Conservation (phyloP, 1,284 basidiomycete genomes). For the Phellinidium pouzarii region DNA sequence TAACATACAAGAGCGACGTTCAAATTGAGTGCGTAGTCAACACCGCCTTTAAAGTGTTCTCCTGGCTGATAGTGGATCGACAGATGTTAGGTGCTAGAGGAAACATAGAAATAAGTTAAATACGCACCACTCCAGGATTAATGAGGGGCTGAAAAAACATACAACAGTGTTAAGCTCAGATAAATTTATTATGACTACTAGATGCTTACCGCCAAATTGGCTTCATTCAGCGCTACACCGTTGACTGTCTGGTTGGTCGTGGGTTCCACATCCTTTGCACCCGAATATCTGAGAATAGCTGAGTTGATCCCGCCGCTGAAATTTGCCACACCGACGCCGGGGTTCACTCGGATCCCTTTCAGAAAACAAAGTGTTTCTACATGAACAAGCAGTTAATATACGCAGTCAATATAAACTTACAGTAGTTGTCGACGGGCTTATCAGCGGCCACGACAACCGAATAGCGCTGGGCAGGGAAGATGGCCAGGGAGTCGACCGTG, state of each 20-base stretch:
- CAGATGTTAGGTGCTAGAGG: background rate
- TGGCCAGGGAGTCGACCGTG: constrained; percentile 26
- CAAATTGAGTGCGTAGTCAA: constrained; percentile 26
- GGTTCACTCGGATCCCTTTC: constrained; percentile 30
- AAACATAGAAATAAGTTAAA: background rate
- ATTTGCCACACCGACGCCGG: constrained; percentile 18
- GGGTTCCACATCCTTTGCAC: constrained; percentile 29
- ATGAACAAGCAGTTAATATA: background rate
- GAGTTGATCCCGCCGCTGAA: constrained; percentile 23
- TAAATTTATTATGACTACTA: constrained; percentile 6
- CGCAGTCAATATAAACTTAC: constrained; percentile 21
- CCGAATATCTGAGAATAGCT: constrained; percentile 33
- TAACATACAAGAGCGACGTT: constrained; percentile 18
- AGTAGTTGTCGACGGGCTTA: constrained; percentile 28
- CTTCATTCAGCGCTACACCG: constrained; percentile 25
- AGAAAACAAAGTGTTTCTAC: background rate
- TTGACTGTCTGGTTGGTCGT: constrained; percentile 20
- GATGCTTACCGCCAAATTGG: constrained; percentile 22
- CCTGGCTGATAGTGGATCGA: constrained; percentile 21
- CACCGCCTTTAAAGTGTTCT: constrained; percentile 24
- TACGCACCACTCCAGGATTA: constrained; percentile 22
- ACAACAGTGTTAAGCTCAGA: constrained; percentile 4
- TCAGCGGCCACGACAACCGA: constrained; percentile 33
- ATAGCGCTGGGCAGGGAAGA: constrained; percentile 33
- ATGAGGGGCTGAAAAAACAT: constrained; percentile 21